These are phyloP conservation scores for Colletotrichum nymphaeae DNA, from an alignment of 2,329 filamentous ascomycete genomes.

Conservation along the genomic window DNA sequence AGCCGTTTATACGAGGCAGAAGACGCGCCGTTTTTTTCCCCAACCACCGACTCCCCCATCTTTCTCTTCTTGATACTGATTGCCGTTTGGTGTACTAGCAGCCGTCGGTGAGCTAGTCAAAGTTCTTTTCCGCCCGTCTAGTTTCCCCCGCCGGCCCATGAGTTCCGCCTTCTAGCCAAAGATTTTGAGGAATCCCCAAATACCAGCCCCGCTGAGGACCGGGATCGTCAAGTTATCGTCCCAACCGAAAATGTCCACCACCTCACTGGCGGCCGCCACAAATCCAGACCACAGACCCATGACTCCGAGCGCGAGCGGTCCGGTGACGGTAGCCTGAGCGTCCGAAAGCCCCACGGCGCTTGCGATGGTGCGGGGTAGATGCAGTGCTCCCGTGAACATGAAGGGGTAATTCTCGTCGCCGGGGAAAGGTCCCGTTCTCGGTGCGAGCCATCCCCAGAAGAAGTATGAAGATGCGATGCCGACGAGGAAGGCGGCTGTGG, in stretches of 20 bases:
- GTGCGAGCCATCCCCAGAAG: slow-evolving; percentile 91
- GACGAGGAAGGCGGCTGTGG: slow-evolving; percentile 82
- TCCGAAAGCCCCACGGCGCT: slow-evolving; percentile 71
- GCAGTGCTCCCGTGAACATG: slow-evolving; percentile 83
- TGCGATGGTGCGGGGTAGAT: slow-evolving; percentile 72
- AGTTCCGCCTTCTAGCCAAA: slow-evolving; percentile 68
- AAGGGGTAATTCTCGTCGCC: slow-evolving; percentile 78
- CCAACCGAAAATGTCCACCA: slow-evolving; percentile 91
- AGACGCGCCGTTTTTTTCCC: background rate
- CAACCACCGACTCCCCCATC: slow-evolving; percentile 2
- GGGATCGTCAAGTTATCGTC: slow-evolving; percentile 99
- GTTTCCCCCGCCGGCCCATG: background rate
- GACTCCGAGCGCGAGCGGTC: slow-evolving; percentile 78
- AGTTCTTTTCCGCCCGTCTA: slow-evolving; percentile 7
- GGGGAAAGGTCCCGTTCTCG: slow-evolving; percentile 72
- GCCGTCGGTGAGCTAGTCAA: slow-evolving; percentile 24
- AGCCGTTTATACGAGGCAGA: slow-evolving; percentile 22
- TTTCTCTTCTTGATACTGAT: slow-evolving; percentile 10
- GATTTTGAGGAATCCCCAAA: slow-evolving; percentile 91
- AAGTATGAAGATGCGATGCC: slow-evolving; percentile 85
- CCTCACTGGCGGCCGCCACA: slow-evolving; percentile 88
- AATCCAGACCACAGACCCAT: slow-evolving; percentile 92
- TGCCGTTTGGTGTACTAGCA: slow-evolving; percentile 15
- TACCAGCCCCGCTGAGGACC: slow-evolving; percentile 85
- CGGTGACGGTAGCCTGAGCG: slow-evolving; percentile 71